Evolutionary conservation across 495 filamentous ascomycete genomes (phyloP), one percentile per base, ranked within the genome.

Genomic region (Opeltia flavorubescens): DNA sequence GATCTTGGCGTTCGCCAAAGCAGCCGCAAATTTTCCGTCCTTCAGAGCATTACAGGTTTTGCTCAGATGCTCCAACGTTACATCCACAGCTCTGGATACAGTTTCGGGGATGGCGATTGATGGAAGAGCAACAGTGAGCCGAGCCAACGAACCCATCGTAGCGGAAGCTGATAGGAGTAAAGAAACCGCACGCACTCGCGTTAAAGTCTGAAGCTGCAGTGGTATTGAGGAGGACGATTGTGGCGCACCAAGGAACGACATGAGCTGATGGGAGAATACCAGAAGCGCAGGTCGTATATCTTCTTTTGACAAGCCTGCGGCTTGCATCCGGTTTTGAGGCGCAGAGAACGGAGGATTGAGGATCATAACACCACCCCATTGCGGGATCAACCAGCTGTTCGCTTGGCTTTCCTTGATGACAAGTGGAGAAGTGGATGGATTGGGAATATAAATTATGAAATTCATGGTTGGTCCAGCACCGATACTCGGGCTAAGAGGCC

Each of bases 401-500:
- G 80, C 83, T n/a, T 75, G 74, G 42, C 74, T 77, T 25, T 77
- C 77, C 54, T 80, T 77, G 35, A 86, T 75, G 11, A 82, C 60
- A 36, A 84, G 68, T 11, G 82, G 82, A 0, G 75, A 70, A 44
- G 77, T 75, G 3, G 63, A 60, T n/a, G 64, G 61, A 23, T 70
- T 61, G 5, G 82, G 81, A 9, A 94, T 78, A 55, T 89, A 96
- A 18, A 96, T 70, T 44, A 95, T 78, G 55, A 98, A 96, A 66
- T 96, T 96, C 52, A 98, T 75, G 0, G 91, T 95, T 28, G 91
- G 89, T 1, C 88, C 89, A 24, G 71, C 79, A 28, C 89, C 93
- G 54, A 96, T 94, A 57, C 87, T 94, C 13, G 91, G 91, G 54
- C 81, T 89, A 23, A 98, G 65, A 0, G 91, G 91, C 91, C 91